Base-by-base conservation (phyloP, 495 filamentous ascomycete genomes). In the Ramalina intermedia region DNA sequence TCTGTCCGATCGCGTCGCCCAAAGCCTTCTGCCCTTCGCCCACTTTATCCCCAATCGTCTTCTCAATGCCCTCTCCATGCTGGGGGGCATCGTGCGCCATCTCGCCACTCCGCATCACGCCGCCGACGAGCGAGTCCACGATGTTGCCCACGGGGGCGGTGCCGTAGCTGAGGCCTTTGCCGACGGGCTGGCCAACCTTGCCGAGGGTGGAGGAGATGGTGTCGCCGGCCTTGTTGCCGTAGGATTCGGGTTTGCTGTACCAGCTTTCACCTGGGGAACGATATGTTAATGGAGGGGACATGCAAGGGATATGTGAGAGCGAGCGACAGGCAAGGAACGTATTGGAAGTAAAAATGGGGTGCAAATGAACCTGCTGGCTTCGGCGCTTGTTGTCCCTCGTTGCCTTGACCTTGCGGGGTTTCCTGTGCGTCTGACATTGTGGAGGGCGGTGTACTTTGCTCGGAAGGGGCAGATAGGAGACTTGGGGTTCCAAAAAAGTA, bases 71-170 rank as follows among this genome's bases (percentile, higher is more conserved):
- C 38, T 52, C 33, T 8, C 43, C 48, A 27, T 49, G 33, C 13
- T 49, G 36, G 13, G 37, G 39, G 1, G 51, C 57, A 20, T 50
- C 47, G 20, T 48, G 41, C 11, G 57, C 40, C 1, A 43, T 37
- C 4, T 51, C 43, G 0, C 54, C 57, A 5, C 46, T 50, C 18
- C 45, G 37, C 27, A 57, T 59, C 17, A 61, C 1, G 3, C 58
- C 58, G 13, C 57, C 54, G 2, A 61, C 50, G 1, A 61, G 27
- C n/a, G 57, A 46, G 16, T 59, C 58, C 20, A 61, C 43, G 2
- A 61, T 6, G 6, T 51, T 50, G 9, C 58, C 58, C 40, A 61
- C 46, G 13, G 58, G 58, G 0, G 24, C 36, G 5, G 53, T 49
- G 13, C 52, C 46, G 3, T 41, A 54, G 36, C 54, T 51, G 5